These are phyloP conservation scores for Lyophyllum atratum DNA, from an alignment of 768 basidiomycete species.

Conservation along the genomic window DNA sequence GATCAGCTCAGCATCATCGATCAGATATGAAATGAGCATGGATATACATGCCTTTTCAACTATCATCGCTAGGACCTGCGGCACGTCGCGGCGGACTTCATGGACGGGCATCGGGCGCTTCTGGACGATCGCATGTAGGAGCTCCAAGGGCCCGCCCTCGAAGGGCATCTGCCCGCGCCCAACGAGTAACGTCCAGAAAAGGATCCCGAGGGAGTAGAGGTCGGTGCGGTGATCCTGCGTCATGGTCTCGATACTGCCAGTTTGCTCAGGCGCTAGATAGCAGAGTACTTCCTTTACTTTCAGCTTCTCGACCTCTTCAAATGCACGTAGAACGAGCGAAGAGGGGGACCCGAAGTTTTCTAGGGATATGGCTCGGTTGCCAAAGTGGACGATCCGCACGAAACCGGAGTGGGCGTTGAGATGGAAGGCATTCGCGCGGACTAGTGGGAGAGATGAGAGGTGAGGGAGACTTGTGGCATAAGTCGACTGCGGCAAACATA, in stretches of 20 bases:
- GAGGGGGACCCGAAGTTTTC: slow-evolving; percentile 75
- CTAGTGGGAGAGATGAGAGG: slow-evolving; percentile 29
- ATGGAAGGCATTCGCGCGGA: slow-evolving; percentile 78
- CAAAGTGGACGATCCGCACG: slow-evolving; percentile 73
- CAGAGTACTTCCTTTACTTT: slow-evolving; percentile 77
- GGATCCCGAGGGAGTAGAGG: slow-evolving; percentile 70
- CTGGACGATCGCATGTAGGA: slow-evolving; percentile 71
- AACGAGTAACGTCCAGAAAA: slow-evolving; percentile 77
- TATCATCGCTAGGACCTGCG: slow-evolving; percentile 68
- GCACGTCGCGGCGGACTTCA: slow-evolving; percentile 71
- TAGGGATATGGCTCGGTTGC: slow-evolving; percentile 71
- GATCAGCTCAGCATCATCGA: slow-evolving; percentile 8
- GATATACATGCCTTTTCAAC: slow-evolving; percentile 57
- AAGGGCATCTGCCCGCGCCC: slow-evolving; percentile 67
- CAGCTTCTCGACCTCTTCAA: slow-evolving; percentile 62
- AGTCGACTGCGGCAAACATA: slow-evolving; percentile 17
- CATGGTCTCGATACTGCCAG: slow-evolving; percentile 71
- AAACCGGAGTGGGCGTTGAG: slow-evolving; percentile 68
- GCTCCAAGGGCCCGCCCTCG: slow-evolving; percentile 61
- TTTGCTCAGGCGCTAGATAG: slow-evolving; percentile 78
- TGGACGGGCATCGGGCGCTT: slow-evolving; percentile 76
- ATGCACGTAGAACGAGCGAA: slow-evolving; percentile 60
- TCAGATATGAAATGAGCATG: neutral
- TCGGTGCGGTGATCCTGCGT: slow-evolving; percentile 76
- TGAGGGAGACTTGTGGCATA: neutral